These are phyloP conservation scores for Evansstolkia leycettana DNA, from an alignment of 495 filamentous ascomycete genomes.

Conservation along the genomic window DNA sequence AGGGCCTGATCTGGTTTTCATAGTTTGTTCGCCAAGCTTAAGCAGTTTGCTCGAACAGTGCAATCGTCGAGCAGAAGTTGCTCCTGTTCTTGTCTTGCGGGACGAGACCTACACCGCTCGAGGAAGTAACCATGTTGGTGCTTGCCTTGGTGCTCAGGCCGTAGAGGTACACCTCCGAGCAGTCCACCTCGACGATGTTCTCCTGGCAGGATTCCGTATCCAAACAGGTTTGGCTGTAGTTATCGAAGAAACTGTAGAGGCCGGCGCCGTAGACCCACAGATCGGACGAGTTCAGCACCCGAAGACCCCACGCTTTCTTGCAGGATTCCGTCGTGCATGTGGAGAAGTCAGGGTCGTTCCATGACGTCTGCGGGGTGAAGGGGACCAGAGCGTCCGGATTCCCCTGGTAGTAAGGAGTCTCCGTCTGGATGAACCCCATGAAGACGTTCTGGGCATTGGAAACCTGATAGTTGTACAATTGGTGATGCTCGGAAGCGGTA, in stretches of 20 bases:
- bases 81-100: conserved; percentile 53
- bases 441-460: conserved; percentile 69
- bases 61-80: conserved; percentile 68
- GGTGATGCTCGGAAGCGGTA: conserved; percentile 76
- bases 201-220: conserved; percentile 65
- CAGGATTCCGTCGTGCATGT: conserved; percentile 50
- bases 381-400: conserved; percentile 66
- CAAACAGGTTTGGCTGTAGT: conserved; percentile 72
- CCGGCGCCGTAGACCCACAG: conserved; percentile 67
- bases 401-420: conserved; percentile 85
- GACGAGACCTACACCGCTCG: conserved; percentile 36
- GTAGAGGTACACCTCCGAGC: conserved; percentile 57
- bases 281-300: conserved; percentile 55
- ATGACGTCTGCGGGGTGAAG: conserved; percentile 49
- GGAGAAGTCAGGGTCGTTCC: conserved; percentile 65
- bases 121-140: conserved; percentile 68
- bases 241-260: conserved; percentile 80
- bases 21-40: too few species aligned
- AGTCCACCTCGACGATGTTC: conserved; percentile 77
- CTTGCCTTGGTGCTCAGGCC: conserved; percentile 79
- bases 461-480: conserved; percentile 85
- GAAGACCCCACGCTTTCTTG: conserved; percentile 76
- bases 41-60: conserved; percentile 37
- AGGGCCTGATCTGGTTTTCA: too few species aligned
- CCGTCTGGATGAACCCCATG: conserved; percentile 77